These are phyloP conservation scores for Pistacia atlantica DNA, from an alignment of 345 rosid genomes.

Conservation along the genomic window DNA sequence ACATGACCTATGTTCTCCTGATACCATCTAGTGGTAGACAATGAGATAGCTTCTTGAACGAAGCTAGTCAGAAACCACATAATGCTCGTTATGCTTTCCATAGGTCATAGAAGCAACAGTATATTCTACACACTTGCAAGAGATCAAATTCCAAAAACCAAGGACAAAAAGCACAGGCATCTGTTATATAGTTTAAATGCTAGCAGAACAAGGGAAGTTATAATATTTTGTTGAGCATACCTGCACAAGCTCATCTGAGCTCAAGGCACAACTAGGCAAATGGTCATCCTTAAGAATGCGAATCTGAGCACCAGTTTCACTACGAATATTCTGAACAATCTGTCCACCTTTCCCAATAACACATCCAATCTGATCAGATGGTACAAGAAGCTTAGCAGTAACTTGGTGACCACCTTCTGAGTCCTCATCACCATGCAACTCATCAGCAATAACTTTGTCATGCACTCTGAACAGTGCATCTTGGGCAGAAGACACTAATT, in stretches of 20 bases:
- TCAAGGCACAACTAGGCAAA: constrained; percentile 83
- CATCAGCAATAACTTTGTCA: constrained; percentile 77
- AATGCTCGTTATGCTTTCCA: neutral
- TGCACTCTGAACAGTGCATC: constrained; percentile 92
- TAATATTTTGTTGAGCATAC: constrained; percentile 30
- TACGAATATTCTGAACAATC: constrained; percentile 80
- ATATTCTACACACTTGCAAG: neutral
- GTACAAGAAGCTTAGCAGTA: constrained; percentile 82
- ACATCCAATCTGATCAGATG: constrained; percentile 98
- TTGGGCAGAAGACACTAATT: constrained; percentile 76
- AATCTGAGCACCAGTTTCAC: constrained; percentile 90
- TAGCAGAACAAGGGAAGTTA: neutral
- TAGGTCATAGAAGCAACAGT: neutral
- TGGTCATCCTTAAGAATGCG: constrained; percentile 89
- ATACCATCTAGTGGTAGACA: neutral
- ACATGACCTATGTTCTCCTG: neutral
- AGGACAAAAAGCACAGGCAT: neutral
- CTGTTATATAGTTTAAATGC: neutral
- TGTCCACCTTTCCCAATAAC: constrained; percentile 96
- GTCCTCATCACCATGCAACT: constrained; percentile 62
- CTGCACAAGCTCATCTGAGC: constrained; percentile 94
- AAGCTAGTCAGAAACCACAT: constrained; percentile 2
- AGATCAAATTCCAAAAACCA: neutral
- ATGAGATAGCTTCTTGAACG: neutral
- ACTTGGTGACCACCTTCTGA: constrained; percentile 58